These are phyloP conservation scores for Globisporangium nunn DNA, from an alignment of 352 stramenopile genomes.

Conservation along the genomic window DNA sequence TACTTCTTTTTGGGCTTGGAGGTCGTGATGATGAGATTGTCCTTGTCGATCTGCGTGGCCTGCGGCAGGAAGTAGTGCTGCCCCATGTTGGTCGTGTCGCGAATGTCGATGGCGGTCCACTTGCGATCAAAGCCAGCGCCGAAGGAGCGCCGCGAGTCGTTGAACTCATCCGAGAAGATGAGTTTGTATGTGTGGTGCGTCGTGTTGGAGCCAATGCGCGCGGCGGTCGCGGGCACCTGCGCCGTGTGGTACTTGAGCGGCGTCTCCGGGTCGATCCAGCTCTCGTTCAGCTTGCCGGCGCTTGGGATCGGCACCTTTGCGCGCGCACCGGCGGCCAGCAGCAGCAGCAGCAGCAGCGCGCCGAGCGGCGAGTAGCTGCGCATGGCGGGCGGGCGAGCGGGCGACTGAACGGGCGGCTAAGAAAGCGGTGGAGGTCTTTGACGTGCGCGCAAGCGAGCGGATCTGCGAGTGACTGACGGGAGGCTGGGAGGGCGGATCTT, in stretches of 20 bases:
- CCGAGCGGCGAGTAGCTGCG: slow-evolving; percentile 12
- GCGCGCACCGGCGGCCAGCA: slow-evolving; percentile 1
- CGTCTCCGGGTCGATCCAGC: slow-evolving; percentile 82
- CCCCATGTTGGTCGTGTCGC: slow-evolving; percentile 91
- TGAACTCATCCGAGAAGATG: slow-evolving; percentile 97
- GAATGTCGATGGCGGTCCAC: slow-evolving; percentile 95
- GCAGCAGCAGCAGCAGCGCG: slow-evolving; percentile 10
- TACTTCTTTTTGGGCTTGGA: slow-evolving; percentile 82
- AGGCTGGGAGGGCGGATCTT: not conserved
- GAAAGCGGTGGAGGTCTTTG: not conserved
- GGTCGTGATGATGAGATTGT: slow-evolving; percentile 91
- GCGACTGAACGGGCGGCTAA: not conserved
- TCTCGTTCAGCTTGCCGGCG: slow-evolving; percentile 35
- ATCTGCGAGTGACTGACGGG: not conserved
- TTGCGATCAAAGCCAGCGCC: slow-evolving; percentile 91
- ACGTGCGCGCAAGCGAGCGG: not conserved
- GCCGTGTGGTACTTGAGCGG: slow-evolving; percentile 38
- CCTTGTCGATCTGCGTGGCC: slow-evolving; percentile 89
- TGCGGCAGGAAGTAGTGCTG: slow-evolving; percentile 96
- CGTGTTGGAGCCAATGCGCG: slow-evolving; percentile 19
- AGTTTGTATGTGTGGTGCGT: slow-evolving; percentile 62
- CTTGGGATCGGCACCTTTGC: slow-evolving; percentile 21
- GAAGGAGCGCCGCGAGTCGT: slow-evolving; percentile 90
- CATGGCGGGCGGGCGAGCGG: not conserved
- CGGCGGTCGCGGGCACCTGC: slow-evolving; percentile 32